Base-by-base conservation (phyloP, 495 filamentous ascomycete genomes). In the Penicillium pancosmium region DNA sequence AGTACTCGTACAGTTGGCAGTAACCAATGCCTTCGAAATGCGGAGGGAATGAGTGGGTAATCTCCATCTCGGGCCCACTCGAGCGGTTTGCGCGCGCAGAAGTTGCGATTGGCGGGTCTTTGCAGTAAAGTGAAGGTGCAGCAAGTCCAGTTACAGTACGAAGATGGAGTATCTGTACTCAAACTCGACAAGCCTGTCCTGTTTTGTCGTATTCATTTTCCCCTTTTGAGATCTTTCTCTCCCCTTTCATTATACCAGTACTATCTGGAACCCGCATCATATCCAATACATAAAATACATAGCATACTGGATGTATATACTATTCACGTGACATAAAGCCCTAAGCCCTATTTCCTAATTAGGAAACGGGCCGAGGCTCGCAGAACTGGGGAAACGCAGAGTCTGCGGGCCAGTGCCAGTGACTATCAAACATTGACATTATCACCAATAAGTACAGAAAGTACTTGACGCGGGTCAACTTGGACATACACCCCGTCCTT, bases 331-430 rank as follows among this genome's bases (percentile, higher is more conserved):
- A 13, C 11, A 1, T 0, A 0, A 0, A 48, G 46, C 46, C 46
- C 46, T 27, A 48, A 25, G 21, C 46, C 46, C 46, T 48, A 48
- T 0, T 12, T 25, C 46, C 21, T 1, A 19, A 11, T 48, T 48
- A 7, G 11, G 23, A 50, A 38, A 54, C 49, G 9, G 50, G 60
- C 63, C 63, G 64, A 64, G 64, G 64, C 57, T 61, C 38, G 55
- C 58, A 27, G 19, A 48, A 15, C 46, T 48, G 46, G 46, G 44
- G 44, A 48, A 48, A 27, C 44, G 44, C 46, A 25, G 11, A 27
- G 43, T 50, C 38, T 57, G 52, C 27, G n/a, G 25, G 21, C 9
- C n/a, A 13, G n/a, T 43, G 19, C 19, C 40, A 15, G 15, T 18
- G 46, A 27, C 41, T 27, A 48, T 11, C 23, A 27, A 31, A 48